phyloP scores from a whole-genome alignment of 305 asterid species.

The Rubia tinctorum region DNA sequence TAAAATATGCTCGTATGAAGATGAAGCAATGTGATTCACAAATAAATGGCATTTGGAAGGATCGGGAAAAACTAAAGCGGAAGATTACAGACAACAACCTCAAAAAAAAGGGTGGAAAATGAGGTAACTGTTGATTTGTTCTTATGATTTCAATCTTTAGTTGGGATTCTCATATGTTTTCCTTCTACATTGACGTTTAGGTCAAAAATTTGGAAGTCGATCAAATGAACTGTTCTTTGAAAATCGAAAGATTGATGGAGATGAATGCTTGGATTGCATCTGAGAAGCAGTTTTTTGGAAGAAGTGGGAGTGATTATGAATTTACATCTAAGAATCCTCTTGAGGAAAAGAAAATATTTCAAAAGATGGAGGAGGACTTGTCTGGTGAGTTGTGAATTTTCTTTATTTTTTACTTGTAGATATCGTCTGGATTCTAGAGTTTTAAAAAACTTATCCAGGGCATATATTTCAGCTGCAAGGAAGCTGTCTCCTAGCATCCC shows the following conservation, averaged over 20 bases:
- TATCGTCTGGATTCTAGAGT: neutral
- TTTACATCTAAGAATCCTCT: conserved; percentile 74
- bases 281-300: conserved; percentile 94
- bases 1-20: conserved; percentile 64
- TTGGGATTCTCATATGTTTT: conserved; percentile 8
- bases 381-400: conserved; percentile 53
- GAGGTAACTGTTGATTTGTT: conserved; percentile 50
- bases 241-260: conserved; percentile 81
- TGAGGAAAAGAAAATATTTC: conserved; percentile 62
- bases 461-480: conserved; percentile 94
- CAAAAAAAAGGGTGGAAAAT: conserved; percentile 91
- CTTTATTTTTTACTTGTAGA: neutral
- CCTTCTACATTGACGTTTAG: conserved; percentile 31
- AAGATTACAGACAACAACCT: conserved; percentile 72
- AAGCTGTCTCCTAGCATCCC: conserved; percentile 78
- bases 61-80: conserved; percentile 67
- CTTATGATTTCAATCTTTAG: conserved; percentile 19
- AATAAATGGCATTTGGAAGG: conserved; percentile 66
- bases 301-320: conserved; percentile 89
- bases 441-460: conserved; percentile 40
- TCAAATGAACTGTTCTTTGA: conserved; percentile 73
- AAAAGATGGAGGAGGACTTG: conserved; percentile 79
- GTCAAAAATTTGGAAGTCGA: no score
- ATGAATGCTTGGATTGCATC: conserved; percentile 93
- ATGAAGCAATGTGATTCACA: conserved; percentile 87